phyloP scores from a whole-genome alignment of 768 basidiomycete genomes.

The Auricularia sp. region DNA sequence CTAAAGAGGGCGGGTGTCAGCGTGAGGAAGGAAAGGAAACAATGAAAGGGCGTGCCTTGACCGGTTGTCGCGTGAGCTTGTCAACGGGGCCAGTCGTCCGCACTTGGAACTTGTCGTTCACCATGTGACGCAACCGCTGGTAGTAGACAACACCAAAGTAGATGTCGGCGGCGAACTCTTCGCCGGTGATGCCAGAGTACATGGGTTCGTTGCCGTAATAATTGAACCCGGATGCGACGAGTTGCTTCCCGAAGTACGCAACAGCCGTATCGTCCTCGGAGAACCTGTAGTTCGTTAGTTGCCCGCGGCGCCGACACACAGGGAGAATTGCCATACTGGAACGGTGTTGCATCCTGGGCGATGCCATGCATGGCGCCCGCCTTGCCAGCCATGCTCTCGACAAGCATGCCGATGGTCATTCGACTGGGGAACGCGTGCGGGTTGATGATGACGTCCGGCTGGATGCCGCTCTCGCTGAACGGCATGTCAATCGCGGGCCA shows the following conservation, averaged over 20 bases:
- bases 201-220: conserved; percentile 99
- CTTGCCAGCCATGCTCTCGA: conserved; percentile 99
- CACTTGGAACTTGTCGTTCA: conserved; percentile 98
- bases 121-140: conserved; percentile 98
- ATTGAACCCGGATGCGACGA: conserved; percentile 89
- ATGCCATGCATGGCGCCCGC: conserved; percentile 97
- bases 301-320: neutral
- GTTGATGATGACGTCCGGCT: conserved; percentile 98
- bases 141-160: conserved; percentile 98
- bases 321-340: conserved; percentile 53
- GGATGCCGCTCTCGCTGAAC: conserved; percentile 96
- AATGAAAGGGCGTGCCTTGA: conserved; percentile 54
- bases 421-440: conserved; percentile 98
- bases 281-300: conserved; percentile 44
- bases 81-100: conserved; percentile 97
- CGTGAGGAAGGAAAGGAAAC: conserved; percentile 1
- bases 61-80: conserved; percentile 89
- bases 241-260: conserved; percentile 94
- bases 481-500: conserved; percentile 99
- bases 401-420: conserved; percentile 99
- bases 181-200: conserved; percentile 98
- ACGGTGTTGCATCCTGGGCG: conserved; percentile 97
- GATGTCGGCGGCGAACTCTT: conserved; percentile 98
- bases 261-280: conserved; percentile 95
- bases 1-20: conserved; percentile 28